Conservation (phyloP, 2,329 filamentous ascomycete genomes). For the Fusarium clavum region DNA sequence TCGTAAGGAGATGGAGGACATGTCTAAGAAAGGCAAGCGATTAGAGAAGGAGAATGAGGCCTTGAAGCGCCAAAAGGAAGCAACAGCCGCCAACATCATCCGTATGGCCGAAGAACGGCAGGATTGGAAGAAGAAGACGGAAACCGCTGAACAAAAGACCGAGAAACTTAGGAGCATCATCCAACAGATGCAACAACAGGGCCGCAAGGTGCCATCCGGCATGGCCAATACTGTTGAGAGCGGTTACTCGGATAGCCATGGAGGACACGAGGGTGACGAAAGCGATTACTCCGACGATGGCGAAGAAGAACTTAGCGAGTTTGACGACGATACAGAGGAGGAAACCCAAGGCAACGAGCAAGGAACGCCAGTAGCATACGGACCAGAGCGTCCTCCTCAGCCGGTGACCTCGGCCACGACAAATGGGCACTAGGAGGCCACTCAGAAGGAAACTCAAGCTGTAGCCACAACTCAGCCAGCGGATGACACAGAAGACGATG, state of each 20-base stretch:
- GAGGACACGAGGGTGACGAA: conserved; percentile 65
- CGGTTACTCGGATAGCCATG: conserved; percentile 66
- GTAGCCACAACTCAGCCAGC: conserved; percentile 12
- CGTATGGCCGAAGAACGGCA: conserved; percentile 98
- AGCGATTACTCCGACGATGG: conserved; percentile 74
- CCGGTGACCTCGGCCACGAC: conserved; percentile 51
- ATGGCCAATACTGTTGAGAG: conserved; percentile 70
- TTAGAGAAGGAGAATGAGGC: conserved; percentile 96
- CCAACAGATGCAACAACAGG: conserved; percentile 95
- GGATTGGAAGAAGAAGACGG: conserved; percentile 76
- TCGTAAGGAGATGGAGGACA: conserved; percentile 99
- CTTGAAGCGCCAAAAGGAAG: conserved; percentile 91
- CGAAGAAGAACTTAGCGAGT: conserved; percentile 72
- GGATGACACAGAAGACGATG: not conserved
- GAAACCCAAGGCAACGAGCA: conserved; percentile 56
- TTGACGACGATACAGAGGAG: conserved; percentile 71
- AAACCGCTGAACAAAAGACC: conserved; percentile 74
- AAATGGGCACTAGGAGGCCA: conserved; percentile 58
- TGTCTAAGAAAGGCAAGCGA: conserved; percentile 98
- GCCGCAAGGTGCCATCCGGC: conserved; percentile 78
- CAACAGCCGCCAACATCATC: conserved; percentile 93
- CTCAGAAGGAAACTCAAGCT: conserved; percentile 31
- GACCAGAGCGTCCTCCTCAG: conserved; percentile 62
- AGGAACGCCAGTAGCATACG: conserved; percentile 56
- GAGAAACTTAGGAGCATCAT: conserved; percentile 94